Evolutionary conservation across 257 asterid genomes (phyloP).

Genomic region (Cruciata laevipes): DNA sequence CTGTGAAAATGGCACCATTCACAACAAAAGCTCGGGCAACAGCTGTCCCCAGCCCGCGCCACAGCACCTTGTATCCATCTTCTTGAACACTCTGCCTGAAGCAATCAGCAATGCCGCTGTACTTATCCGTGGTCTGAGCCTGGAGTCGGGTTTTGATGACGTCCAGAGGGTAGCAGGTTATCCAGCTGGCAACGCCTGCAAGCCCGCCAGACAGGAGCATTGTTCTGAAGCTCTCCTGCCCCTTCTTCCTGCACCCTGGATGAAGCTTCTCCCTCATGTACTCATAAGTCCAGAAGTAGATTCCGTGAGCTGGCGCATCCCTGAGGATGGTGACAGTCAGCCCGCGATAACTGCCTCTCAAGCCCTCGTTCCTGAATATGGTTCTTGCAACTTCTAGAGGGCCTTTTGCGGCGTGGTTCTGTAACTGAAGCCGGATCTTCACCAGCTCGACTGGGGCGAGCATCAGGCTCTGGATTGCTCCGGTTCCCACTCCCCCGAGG

Average conservation of each 20-base stretch:
- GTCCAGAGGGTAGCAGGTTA: constrained; percentile 64
- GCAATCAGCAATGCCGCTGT: constrained; percentile 52
- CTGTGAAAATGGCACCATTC: constrained; percentile 63
- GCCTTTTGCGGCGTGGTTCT: constrained; percentile 33
- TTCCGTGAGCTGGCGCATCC: constrained; percentile 68
- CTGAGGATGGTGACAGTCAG: constrained; percentile 53
- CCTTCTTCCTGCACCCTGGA: constrained; percentile 55
- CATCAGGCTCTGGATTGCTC: constrained; percentile 57
- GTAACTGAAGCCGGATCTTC: constrained; percentile 70
- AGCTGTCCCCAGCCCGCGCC: constrained; percentile 76
- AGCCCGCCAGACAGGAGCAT: constrained; percentile 72
- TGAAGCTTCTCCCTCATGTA: constrained; percentile 50
- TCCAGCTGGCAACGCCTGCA: constrained; percentile 77
- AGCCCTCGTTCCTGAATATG: constrained; percentile 42
- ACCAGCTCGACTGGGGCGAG: constrained; percentile 70
- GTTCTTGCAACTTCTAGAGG: constrained; percentile 39
- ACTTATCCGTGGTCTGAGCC: constrained; percentile 34
- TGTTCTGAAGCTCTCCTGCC: constrained; percentile 45
- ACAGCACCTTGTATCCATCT: constrained; percentile 54
- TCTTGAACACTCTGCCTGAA: constrained; percentile 34
- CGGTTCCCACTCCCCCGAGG: constrained; percentile 62
- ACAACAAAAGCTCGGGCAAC: constrained; percentile 65
- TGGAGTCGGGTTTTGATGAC: constrained; percentile 73
- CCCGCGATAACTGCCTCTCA: constrained; percentile 60
- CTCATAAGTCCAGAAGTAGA: constrained; percentile 72